Evolutionary conservation across 352 stramenopile genomes (phyloP), one percentile per base, ranked within the genome.

Genomic region (Phytophthora constricta): DNA sequence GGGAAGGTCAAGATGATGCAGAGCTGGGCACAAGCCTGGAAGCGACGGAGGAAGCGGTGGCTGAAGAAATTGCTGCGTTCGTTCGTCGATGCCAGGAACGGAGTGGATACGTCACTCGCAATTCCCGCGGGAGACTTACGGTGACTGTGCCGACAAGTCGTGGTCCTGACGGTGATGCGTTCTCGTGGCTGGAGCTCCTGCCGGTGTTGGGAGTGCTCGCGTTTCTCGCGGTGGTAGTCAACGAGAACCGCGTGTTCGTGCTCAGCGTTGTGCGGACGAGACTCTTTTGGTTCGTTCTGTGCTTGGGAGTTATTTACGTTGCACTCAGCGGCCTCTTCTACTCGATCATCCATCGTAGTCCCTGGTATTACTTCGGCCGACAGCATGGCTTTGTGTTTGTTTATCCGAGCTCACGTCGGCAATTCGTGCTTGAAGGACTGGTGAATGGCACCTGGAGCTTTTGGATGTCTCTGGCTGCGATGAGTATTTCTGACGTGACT

Each of bases 341-440:
- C 59, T 81, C 81, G 19, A 77, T 92, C 50, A 90, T 92, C 63
- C 75, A 88, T 68, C 47, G 46, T 34, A 69, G 65, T 47, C 57
- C 73, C 14, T 68, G 73, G 58, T 87, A 89, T 59, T 86, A 87
- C 63, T 87, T 76, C 22, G 76, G 81, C 27, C 76, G 72, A 27
- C 50, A 83, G 46, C 70, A 84, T 48, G 84, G 84, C 7, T 62
- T 92, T 25, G 74, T 85, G 25, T 80, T 92, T 19, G 71, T 89
- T 54, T 83, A 92, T 50, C 84, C 84, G 34, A 87, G 73, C 37
- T 82, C 72, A 1, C 77, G 82, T 5, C 82, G 82, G 19, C 84
- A 92, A 62, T 92, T 92, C 28, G 72, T 86, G 43, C 58, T 92
- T 46, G 84, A 92, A 47, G 84, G 84, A 0, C 45, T 92, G 14